Conservation (phyloP, 805 yeast species). For the Wickerhamiella sorbophila region DNA sequence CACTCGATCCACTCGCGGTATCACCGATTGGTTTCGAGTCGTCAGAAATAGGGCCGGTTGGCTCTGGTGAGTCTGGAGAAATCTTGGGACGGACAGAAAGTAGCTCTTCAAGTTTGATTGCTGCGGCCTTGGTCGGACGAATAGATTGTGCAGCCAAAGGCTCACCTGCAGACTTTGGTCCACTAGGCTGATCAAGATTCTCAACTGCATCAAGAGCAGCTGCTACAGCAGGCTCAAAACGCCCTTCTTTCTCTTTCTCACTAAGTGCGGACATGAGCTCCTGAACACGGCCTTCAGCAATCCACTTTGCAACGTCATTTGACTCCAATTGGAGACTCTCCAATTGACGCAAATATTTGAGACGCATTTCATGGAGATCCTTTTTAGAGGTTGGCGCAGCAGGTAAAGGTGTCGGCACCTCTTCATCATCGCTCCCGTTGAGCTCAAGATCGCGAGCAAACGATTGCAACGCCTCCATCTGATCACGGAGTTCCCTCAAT, state of each 20-base stretch:
- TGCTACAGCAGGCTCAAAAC: constrained; percentile 1
- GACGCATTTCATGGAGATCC: constrained; percentile 8
- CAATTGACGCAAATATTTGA: constrained; percentile 50
- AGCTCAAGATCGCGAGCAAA: constrained; percentile 79
- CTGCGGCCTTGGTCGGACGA: neutral
- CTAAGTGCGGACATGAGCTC: constrained; percentile 15
- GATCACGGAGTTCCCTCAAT: constrained; percentile 57
- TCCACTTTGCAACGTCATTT: constrained; percentile 41
- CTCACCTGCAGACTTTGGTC: neutral
- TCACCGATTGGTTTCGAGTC: neutral
- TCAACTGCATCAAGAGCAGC: constrained; percentile 1
- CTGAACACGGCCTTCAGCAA: constrained; percentile 8
- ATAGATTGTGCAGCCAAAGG: neutral
- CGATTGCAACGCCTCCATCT: constrained; percentile 72
- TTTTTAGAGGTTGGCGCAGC: constrained; percentile 27
- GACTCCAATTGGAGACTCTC: constrained; percentile 53
- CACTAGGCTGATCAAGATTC: neutral
- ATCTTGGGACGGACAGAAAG: neutral
- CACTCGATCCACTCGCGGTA: neutral
- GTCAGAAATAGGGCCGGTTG: neutral
- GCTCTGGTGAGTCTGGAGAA: neutral
- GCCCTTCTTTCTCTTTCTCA: constrained; percentile 5
- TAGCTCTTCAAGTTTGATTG: neutral
- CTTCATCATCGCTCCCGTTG: constrained; percentile 67
- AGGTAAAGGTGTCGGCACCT: constrained; percentile 25